Percentiles rank a stretch among this genome's conserved stretches.
Evolutionary conservation across 2,329 filamentous ascomycete species (phyloP).

Genomic region (Nothophoma quercina): DNA sequence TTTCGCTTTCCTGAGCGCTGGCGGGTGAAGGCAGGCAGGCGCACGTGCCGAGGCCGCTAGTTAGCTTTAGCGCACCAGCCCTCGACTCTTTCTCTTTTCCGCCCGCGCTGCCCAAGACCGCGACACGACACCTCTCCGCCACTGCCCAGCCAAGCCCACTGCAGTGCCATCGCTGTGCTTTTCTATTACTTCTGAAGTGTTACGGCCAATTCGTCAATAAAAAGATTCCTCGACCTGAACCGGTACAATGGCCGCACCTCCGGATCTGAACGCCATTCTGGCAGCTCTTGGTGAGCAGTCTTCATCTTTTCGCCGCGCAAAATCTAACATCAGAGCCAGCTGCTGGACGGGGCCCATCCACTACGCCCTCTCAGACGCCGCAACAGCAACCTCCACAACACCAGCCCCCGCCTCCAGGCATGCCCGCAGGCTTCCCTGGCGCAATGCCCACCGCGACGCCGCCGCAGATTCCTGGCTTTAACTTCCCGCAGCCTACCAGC

Average conservation of each 20-base stretch:
- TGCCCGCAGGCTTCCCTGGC: constrained; percentile 55
- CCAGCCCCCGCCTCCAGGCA: constrained; percentile 53
- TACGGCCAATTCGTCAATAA: constrained; percentile 4
- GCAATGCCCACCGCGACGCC: constrained; percentile 51
- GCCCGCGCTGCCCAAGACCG: constrained; percentile 18
- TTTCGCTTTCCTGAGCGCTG: background rate
- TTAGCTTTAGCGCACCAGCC: constrained; percentile 4
- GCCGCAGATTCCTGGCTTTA: constrained; percentile 54
- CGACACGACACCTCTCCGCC: constrained; percentile 19
- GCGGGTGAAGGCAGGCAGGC: constrained; percentile 13
- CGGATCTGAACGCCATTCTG: constrained; percentile 50
- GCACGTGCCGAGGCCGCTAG: constrained; percentile 12
- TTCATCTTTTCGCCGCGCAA: background rate
- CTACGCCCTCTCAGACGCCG: constrained; percentile 57
- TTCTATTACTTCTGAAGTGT: background rate
- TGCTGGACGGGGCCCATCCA: constrained; percentile 54
- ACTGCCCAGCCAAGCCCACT: constrained; percentile 14
- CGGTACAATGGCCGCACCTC: constrained; percentile 43
- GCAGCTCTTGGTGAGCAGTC: constrained; percentile 46
- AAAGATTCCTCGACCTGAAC: background rate
- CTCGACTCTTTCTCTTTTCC: constrained; percentile 24
- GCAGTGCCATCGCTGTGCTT: background rate
- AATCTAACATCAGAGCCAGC: constrained; percentile 47
- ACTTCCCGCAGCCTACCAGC: constrained; percentile 71
- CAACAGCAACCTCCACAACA: constrained; percentile 50